Percentiles rank a stretch among this genome's conserved stretches.
Conservation (phyloP, 1,139 yeast species). For the Diutina rugosa region DNA sequence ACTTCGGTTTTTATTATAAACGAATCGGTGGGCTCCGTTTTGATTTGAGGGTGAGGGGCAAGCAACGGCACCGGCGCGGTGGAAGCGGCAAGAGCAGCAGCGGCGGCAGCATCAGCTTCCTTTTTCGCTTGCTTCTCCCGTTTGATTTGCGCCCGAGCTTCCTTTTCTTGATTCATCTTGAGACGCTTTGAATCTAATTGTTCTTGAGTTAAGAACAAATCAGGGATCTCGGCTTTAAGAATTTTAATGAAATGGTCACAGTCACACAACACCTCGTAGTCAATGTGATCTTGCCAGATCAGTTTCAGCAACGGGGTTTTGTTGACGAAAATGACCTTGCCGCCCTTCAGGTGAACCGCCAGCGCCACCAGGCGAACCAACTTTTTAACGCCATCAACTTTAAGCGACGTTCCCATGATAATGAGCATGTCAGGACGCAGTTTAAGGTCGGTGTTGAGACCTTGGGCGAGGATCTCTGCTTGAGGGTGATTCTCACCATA, state of each 20-base stretch:
- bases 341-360: slow-evolving; percentile 46
- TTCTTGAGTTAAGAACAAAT: slow-evolving; percentile 42
- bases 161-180: slow-evolving; percentile 9
- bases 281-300: slow-evolving; percentile 45
- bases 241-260: slow-evolving; percentile 69
- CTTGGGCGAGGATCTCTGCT: slow-evolving; percentile 50
- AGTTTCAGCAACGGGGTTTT: slow-evolving; percentile 33
- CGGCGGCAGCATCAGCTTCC: slow-evolving; percentile 4
- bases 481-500: slow-evolving; percentile 76
- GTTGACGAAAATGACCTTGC: slow-evolving; percentile 53
- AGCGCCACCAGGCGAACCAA: slow-evolving; percentile 48
- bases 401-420: slow-evolving; percentile 66
- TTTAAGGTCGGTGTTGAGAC: slow-evolving; percentile 41
- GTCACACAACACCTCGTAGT: slow-evolving; percentile 65
- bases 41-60: background rate
- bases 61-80: background rate
- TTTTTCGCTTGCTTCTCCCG: slow-evolving; percentile 5
- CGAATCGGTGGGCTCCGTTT: background rate
- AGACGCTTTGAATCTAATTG: slow-evolving; percentile 33
- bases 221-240: slow-evolving; percentile 40
- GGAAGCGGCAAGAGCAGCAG: background rate
- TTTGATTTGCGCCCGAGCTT: slow-evolving; percentile 3
- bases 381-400: slow-evolving; percentile 60
- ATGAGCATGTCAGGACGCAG: slow-evolving; percentile 51
- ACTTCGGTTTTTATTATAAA: background rate